Evolutionary conservation across 2,329 filamentous ascomycete species (phyloP).

Genomic region (Arthrocladium fulminans): DNA sequence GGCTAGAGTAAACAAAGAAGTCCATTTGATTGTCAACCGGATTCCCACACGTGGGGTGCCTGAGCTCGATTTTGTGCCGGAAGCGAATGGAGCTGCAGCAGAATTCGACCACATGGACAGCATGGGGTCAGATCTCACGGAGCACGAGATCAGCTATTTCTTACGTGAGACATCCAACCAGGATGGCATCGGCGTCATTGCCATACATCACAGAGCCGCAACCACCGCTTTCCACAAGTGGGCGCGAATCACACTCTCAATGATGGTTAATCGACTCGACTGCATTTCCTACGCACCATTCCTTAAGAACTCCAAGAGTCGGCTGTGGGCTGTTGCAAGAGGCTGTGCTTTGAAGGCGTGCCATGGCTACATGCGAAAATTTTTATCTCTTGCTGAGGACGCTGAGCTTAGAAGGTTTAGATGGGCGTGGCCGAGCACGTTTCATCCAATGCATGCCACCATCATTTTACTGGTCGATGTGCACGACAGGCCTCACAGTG

Average conservation of each 20-base stretch:
- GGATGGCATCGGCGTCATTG: not conserved
- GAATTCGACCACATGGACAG: conserved; percentile 15
- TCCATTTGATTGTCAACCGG: conserved; percentile 35
- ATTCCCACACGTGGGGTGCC: conserved; percentile 30
- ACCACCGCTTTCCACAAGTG: conserved; percentile 37
- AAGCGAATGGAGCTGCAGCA: conserved; percentile 4
- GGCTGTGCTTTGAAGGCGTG: conserved; percentile 40
- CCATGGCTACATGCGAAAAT: conserved; percentile 42
- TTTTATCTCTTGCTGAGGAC: conserved; percentile 39
- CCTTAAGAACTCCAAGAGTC: conserved; percentile 40
- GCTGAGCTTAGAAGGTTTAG: conserved; percentile 41
- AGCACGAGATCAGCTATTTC: conserved; percentile 15
- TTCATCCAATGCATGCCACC: conserved; percentile 38
- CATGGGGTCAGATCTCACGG: conserved; percentile 18
- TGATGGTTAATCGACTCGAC: conserved; percentile 37
- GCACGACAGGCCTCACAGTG: conserved; percentile 38
- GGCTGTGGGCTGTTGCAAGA: conserved; percentile 39
- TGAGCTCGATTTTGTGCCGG: conserved; percentile 22
- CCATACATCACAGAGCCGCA: conserved; percentile 15
- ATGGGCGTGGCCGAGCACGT: conserved; percentile 41
- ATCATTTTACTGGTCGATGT: conserved; percentile 43
- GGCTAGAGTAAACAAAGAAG: conserved; percentile 32
- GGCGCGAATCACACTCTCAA: conserved; percentile 36
- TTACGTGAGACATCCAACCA: conserved; percentile 5
- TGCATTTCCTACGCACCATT: conserved; percentile 42